Evolutionary conservation across 2,329 filamentous ascomycete genomes (phyloP).

Genomic region (Ophiostoma sp.): DNA sequence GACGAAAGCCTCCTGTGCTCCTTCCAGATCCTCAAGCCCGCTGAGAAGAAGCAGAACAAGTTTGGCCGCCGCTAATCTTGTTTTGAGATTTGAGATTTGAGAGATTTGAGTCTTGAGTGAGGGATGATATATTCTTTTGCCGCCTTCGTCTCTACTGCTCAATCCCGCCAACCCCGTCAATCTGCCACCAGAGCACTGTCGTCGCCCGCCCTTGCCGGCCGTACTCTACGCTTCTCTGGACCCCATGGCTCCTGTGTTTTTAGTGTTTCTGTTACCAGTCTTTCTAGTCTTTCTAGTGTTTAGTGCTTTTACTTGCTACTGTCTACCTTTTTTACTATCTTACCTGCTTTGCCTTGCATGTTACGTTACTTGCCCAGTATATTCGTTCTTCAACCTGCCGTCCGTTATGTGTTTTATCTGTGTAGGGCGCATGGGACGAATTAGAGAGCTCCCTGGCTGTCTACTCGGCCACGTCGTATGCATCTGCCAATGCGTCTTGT

Average conservation of each 20-base stretch:
- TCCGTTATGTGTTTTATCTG: not conserved
- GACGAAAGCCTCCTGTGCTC: constrained; percentile 97
- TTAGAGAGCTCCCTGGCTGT: too few species aligned
- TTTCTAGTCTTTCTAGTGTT: not conserved
- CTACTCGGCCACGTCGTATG: too few species aligned
- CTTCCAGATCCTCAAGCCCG: constrained; percentile 99
- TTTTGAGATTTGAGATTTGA: too few species aligned
- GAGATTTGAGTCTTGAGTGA: not conserved
- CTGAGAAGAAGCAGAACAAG: constrained; percentile 99
- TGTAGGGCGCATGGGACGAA: constrained; percentile 4
- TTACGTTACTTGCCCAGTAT: not conserved
- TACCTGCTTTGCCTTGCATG: not conserved
- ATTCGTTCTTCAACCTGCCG: constrained; percentile 2
- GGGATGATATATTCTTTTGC: not conserved
- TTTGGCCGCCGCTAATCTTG: constrained; percentile 79
- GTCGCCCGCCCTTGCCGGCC: not conserved
- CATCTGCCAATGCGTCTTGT: too few species aligned
- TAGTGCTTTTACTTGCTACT: constrained; percentile 5
- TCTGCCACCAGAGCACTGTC: not conserved
- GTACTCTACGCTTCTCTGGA: constrained; percentile 5
- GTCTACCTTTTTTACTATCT: not conserved
- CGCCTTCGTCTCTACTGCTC: not conserved
- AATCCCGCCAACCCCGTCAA: not conserved
- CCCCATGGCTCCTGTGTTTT: constrained; percentile 11
- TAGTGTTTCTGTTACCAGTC: not conserved